These are phyloP conservation scores for Didymella exigua DNA, from an alignment of 2,329 filamentous ascomycete species.

Conservation along the genomic window DNA sequence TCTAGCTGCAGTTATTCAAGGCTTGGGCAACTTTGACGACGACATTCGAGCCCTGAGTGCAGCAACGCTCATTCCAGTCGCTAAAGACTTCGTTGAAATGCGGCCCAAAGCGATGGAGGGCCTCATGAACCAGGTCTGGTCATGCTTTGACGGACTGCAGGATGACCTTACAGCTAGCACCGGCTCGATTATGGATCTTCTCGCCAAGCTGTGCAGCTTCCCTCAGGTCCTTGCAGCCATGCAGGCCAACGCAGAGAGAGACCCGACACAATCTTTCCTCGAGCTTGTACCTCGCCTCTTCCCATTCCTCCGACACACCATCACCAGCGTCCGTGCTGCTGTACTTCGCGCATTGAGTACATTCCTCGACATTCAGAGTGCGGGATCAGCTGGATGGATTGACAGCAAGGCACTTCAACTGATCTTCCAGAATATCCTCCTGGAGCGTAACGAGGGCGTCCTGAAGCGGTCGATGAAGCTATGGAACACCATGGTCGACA, in stretches of 20 bases:
- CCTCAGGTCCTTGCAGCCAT: constrained; percentile 90
- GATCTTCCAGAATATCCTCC: constrained; percentile 92
- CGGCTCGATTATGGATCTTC: constrained; percentile 95
- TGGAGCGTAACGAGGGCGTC: constrained; percentile 86
- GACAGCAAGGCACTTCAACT: constrained; percentile 86
- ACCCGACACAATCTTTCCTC: constrained; percentile 88
- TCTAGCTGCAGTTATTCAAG: constrained; percentile 91
- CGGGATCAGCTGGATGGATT: constrained; percentile 85
- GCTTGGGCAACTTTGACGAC: constrained; percentile 86
- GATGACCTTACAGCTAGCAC: constrained; percentile 97
- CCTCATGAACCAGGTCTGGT: constrained; percentile 95
- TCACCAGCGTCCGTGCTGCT: constrained; percentile 90
- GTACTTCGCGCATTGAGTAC: constrained; percentile 92
- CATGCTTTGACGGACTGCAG: constrained; percentile 93
- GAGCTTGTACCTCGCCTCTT: constrained; percentile 92
- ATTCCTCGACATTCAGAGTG: constrained; percentile 84
- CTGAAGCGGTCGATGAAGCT: constrained; percentile 83
- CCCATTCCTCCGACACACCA: constrained; percentile 94
- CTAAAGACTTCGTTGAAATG: constrained; percentile 88
- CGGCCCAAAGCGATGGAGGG: constrained; percentile 77
- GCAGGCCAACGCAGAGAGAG: constrained; percentile 80
- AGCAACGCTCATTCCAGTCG: constrained; percentile 95
- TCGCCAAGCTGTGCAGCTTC: constrained; percentile 95
- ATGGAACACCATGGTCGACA: constrained; percentile 78
- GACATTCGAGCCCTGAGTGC: constrained; percentile 97